Evolutionary conservation across 208 protist species (phyloP).

Genomic region (Leishmania aethiopica): DNA sequence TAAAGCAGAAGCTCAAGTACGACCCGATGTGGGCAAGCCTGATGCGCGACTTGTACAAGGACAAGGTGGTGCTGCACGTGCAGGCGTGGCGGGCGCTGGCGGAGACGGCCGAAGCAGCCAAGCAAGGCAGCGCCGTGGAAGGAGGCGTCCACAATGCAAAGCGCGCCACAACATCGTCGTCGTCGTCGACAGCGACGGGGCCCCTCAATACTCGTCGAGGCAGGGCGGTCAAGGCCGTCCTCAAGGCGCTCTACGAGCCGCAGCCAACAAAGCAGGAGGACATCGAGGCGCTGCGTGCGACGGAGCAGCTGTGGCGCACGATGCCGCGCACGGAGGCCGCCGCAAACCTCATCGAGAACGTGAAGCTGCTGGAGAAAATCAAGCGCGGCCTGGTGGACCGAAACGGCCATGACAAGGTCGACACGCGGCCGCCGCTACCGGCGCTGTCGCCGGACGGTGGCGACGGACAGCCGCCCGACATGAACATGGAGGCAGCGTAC

Average conservation of each 20-base stretch:
- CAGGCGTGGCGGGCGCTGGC: slow-evolving; percentile 21
- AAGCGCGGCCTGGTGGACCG: slow-evolving; percentile 35
- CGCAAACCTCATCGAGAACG: slow-evolving; percentile 65
- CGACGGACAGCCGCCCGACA: neutral
- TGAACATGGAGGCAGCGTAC: slow-evolving; percentile 15
- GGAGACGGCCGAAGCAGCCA: neutral
- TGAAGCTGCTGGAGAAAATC: slow-evolving; percentile 50
- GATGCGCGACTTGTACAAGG: slow-evolving; percentile 61
- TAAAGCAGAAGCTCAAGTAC: slow-evolving; percentile 54
- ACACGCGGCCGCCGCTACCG: neutral
- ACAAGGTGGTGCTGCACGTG: slow-evolving; percentile 3
- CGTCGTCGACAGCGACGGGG: neutral
- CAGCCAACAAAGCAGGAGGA: slow-evolving; percentile 2
- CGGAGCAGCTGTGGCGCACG: slow-evolving; percentile 37
- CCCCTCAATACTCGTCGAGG: slow-evolving; percentile 8
- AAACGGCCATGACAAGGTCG: slow-evolving; percentile 15
- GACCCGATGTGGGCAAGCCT: slow-evolving; percentile 71
- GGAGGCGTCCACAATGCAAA: neutral
- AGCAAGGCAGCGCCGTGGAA: neutral
- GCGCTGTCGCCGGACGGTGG: neutral
- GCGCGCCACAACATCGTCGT: neutral
- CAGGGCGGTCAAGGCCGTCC: slow-evolving; percentile 14
- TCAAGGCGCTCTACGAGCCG: slow-evolving; percentile 18
- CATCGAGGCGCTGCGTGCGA: slow-evolving; percentile 1
- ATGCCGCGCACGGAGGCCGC: slow-evolving; percentile 44